Evolutionary conservation across 2,329 filamentous ascomycete species (phyloP), one percentile per base, ranked within the genome.

Genomic region (Fusarium agapanthi): DNA sequence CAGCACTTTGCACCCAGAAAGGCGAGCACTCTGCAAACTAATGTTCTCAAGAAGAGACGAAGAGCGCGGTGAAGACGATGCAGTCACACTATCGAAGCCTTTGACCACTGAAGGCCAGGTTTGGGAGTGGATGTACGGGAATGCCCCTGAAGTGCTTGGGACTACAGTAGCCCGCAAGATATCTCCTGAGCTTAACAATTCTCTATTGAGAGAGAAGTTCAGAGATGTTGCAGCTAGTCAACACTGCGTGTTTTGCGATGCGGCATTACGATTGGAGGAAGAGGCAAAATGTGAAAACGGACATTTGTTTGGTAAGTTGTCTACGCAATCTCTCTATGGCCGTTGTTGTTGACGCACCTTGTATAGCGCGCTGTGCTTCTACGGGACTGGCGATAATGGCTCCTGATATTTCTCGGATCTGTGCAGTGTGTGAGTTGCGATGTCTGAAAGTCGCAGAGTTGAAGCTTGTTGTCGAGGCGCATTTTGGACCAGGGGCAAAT

Each of bases 51-150:
- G 77, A 76, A 75, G 72, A 40, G 69, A 76, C 26, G 68, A 67
- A 43, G 55, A 71, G 22, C 71, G 63, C 3, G 60, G 56, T 35
- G 54, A 72, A 11, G 61, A 64, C 0, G 55, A 41, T 22, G 7
- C 43, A 22, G 40, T 28, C 41, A 22, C 37, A 22, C 24, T 50
- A 43, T 60, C 61, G 32, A 73, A 65, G 57, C 75, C 38, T 8
- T 34, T 78, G 13, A 77, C 86, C n/a, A 88, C 88, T 5, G 88
- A 90, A 76, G 88, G 84, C 0, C 80, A 81, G 41, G 81, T 87
- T 48, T 90, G 88, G 84, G 86, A 89, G 68, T 88, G 86, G 84
- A 88, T 90, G 85, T 90, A 90, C 73, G 88, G 87, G 24, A 80
- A 80, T n/a, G 86, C 86, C 0, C 80, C 82, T 1, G 80, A 83